phyloP scores from a whole-genome alignment of 768 basidiomycete species.

The Boletus sp. region DNA sequence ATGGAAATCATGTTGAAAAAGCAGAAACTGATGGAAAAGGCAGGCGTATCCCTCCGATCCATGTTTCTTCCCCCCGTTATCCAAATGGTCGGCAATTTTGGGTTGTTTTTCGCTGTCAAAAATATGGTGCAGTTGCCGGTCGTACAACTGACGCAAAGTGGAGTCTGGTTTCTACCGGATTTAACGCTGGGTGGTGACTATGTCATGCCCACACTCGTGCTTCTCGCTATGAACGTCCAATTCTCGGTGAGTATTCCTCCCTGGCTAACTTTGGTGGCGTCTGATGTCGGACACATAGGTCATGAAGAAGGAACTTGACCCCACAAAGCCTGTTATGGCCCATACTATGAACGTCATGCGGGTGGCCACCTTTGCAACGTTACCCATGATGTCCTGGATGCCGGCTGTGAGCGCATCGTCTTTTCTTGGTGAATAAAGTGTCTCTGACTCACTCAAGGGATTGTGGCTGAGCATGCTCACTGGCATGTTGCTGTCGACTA shows the following conservation, averaged over 20 bases:
- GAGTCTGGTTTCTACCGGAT: conserved; percentile 70
- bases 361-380: conserved; percentile 47
- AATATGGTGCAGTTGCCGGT: conserved; percentile 68
- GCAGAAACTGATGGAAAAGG: conserved; percentile 53
- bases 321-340: conserved; percentile 48
- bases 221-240: conserved; percentile 62
- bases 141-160: conserved; percentile 72
- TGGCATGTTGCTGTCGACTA: conserved; percentile 42
- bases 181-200: conserved; percentile 79
- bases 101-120: conserved; percentile 80
- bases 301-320: conserved; percentile 53
- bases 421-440: not conserved
- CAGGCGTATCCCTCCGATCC: conserved; percentile 59
- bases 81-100: conserved; percentile 75
- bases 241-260: conserved; percentile 50
- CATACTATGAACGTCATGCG: conserved; percentile 71
- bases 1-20: conserved; percentile 46
- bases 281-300: conserved; percentile 27
- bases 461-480: conserved; percentile 56
- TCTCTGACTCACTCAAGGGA: conserved; percentile 38
- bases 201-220: conserved; percentile 60
- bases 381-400: conserved; percentile 55
- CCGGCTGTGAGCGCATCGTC: conserved; percentile 53
- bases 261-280: not conserved
- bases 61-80: conserved; percentile 56